Conservation (phyloP, 1,139 yeast genomes). For the Lodderomyces margitis region DNA sequence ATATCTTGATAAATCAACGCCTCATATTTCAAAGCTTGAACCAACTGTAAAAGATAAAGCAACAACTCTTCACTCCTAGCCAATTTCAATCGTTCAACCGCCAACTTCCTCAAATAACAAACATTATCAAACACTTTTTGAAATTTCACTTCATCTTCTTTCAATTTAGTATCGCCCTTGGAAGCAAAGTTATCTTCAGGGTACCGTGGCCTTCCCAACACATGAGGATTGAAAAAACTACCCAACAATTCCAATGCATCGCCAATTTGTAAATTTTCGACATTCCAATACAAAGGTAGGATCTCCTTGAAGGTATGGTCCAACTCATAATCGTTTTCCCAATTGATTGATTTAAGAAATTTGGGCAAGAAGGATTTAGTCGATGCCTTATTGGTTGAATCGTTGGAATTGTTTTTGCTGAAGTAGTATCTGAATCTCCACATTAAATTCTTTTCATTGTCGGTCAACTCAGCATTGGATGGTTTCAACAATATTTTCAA, state of each 20-base stretch:
- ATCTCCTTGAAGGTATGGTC: constrained; percentile 68
- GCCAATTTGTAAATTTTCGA: constrained; percentile 79
- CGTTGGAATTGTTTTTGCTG: constrained; percentile 52
- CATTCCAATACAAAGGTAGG: constrained; percentile 45
- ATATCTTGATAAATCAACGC: constrained; percentile 25
- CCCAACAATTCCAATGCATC: constrained; percentile 90
- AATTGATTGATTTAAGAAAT: constrained; percentile 80
- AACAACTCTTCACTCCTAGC: constrained; percentile 82
- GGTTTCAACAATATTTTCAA: constrained; percentile 69
- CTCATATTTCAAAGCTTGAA: constrained; percentile 87
- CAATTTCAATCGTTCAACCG: constrained; percentile 75
- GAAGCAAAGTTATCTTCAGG: constrained; percentile 9
- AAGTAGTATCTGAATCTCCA: constrained; percentile 93
- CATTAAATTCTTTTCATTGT: constrained; percentile 80
- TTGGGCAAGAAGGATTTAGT: constrained; percentile 68
- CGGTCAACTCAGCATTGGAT: constrained; percentile 77
- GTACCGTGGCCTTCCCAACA: constrained; percentile 23
- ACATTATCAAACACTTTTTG: constrained; percentile 35
- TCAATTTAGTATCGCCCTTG: constrained; percentile 13
- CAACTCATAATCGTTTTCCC: constrained; percentile 83
- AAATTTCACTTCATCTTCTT: constrained; percentile 31
- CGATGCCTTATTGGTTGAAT: constrained; percentile 17
- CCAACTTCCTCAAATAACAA: constrained; percentile 66
- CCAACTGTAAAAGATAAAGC: constrained; percentile 81
- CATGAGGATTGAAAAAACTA: constrained; percentile 55